Evolutionary conservation across 768 basidiomycete genomes (phyloP).

Genomic region (Aureoboletus auriporus): DNA sequence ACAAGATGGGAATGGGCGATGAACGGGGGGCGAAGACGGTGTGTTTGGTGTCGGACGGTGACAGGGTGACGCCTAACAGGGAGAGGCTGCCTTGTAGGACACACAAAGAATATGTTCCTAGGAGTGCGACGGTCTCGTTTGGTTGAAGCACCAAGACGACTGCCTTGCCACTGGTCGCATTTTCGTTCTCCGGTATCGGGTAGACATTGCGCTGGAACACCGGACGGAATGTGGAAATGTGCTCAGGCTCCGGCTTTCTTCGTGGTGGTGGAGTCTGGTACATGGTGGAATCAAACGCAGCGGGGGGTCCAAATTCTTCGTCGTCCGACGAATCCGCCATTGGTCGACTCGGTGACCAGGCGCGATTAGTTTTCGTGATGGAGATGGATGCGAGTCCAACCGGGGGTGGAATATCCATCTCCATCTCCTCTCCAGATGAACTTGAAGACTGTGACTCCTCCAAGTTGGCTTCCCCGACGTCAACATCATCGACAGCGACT

Average conservation of each 20-base stretch:
- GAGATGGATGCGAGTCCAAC: slow-evolving; percentile 11
- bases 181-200: slow-evolving; percentile 1
- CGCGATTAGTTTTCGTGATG: slow-evolving; percentile 27
- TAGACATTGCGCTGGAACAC: slow-evolving; percentile 36
- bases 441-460: slow-evolving; percentile 24
- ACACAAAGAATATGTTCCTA: slow-evolving; percentile 60
- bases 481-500: slow-evolving; percentile 30
- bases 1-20: slow-evolving; percentile 65
- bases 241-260: slow-evolving; percentile 13
- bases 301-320: slow-evolving; percentile 27
- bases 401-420: slow-evolving; percentile 13
- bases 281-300: not conserved
- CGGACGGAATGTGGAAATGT: slow-evolving; percentile 52
- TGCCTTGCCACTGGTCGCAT: slow-evolving; percentile 11
- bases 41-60: slow-evolving; percentile 38
- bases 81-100: slow-evolving; percentile 61
- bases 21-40: slow-evolving; percentile 73
- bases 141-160: slow-evolving; percentile 42
- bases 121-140: slow-evolving; percentile 56
- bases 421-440: slow-evolving; percentile 23
- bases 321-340: slow-evolving; percentile 47
- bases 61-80: slow-evolving; percentile 52
- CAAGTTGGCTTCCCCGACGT: slow-evolving; percentile 31
- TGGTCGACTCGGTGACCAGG: slow-evolving; percentile 61
- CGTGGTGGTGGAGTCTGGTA: not conserved